Evolutionary conservation across 306 rosid genomes (phyloP).

Genomic region (Abrus precatorius): DNA sequence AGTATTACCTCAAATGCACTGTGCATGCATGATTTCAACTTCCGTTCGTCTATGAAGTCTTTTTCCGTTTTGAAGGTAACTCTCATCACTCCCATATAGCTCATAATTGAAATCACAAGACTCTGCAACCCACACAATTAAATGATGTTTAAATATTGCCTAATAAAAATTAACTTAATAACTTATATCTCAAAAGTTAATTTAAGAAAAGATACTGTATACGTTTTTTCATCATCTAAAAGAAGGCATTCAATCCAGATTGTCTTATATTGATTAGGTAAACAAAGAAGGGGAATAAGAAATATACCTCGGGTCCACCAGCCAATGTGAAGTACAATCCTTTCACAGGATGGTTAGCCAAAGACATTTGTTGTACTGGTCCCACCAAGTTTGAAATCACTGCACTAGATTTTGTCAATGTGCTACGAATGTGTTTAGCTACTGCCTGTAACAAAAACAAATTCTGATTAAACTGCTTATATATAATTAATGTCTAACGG

Average conservation of each 20-base stretch:
- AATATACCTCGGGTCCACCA: constrained; percentile 70
- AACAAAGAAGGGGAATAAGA: neutral
- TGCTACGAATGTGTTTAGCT: constrained; percentile 57
- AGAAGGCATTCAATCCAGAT: neutral
- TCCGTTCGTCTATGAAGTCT: constrained; percentile 54
- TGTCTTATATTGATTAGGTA: neutral
- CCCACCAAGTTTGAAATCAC: constrained; percentile 67
- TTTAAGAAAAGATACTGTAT: no score
- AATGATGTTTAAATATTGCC: neutral
- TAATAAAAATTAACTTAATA: no score
- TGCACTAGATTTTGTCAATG: constrained; percentile 57
- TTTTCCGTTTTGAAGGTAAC: constrained; percentile 55
- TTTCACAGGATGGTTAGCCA: constrained; percentile 53
- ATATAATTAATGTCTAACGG: no score
- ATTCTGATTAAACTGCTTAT: neutral
- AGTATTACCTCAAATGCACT: constrained; percentile 54
- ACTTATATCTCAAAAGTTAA: no score
- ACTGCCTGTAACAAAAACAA: constrained; percentile 51
- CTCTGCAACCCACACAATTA: constrained; percentile 53
- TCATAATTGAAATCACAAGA: constrained; percentile 56
- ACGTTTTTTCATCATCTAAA: no score
- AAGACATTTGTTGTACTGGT: constrained; percentile 65
- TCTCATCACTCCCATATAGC: constrained; percentile 65
- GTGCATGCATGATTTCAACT: constrained; percentile 58
- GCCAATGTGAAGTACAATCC: constrained; percentile 55